These are phyloP conservation scores for Xerocomellus dryophilus DNA, from an alignment of 768 basidiomycete species.

Conservation along the genomic window DNA sequence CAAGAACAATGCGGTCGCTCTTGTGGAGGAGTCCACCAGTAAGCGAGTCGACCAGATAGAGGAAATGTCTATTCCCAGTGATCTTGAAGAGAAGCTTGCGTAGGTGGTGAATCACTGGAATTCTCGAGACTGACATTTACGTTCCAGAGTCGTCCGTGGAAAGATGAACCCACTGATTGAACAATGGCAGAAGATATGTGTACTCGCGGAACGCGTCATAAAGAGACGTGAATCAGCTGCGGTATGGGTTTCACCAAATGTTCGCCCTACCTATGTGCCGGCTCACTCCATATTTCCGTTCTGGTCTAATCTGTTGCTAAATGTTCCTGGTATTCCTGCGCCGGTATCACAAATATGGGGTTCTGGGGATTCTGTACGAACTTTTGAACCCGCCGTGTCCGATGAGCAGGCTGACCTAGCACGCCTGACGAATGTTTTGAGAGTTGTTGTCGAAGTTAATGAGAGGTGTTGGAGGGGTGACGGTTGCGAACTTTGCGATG, in stretches of 20 bases:
- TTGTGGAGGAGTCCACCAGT: conserved; percentile 85
- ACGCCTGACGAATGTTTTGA: conserved; percentile 77
- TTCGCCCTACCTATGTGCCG: conserved; percentile 59
- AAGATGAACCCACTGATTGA: conserved; percentile 79
- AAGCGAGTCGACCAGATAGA: conserved; percentile 78
- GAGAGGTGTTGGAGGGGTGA: conserved; percentile 83
- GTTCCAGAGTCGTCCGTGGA: conserved; percentile 65
- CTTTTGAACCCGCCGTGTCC: conserved; percentile 28
- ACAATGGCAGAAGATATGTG: conserved; percentile 88
- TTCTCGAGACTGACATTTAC: conserved; percentile 1
- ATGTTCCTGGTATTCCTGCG: conserved; percentile 33
- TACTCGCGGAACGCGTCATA: conserved; percentile 82
- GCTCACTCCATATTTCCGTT: conserved; percentile 68
- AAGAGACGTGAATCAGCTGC: conserved; percentile 90
- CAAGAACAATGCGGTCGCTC: conserved; percentile 67
- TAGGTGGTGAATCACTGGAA: conserved; percentile 32
- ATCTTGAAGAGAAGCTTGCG: conserved; percentile 88
- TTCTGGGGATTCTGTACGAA: conserved; percentile 12
- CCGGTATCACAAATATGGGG: conserved; percentile 12
- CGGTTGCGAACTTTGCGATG: conserved; percentile 75
- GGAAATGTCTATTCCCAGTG: conserved; percentile 90
- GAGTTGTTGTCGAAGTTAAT: conserved; percentile 73
- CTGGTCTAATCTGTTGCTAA: conserved; percentile 35
- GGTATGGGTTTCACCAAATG: conserved; percentile 68
- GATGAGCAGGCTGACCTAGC: conserved; percentile 74